phyloP scores from a whole-genome alignment of 1,139 yeast genomes.

The Yamadazyma friedrichii region DNA sequence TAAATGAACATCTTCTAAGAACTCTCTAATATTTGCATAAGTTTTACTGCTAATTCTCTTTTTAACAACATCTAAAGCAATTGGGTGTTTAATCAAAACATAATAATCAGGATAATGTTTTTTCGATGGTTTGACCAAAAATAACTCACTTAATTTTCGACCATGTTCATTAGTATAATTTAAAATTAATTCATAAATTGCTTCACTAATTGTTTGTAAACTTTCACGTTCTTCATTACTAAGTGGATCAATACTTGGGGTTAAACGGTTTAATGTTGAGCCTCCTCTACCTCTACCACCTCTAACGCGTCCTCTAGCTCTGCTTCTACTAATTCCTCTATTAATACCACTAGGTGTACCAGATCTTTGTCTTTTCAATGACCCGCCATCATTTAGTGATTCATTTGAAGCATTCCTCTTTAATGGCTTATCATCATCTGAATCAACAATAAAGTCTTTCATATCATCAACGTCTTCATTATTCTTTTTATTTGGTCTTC shows the following conservation, averaged over 20 bases:
- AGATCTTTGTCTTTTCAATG: slow-evolving; percentile 27
- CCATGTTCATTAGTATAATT: slow-evolving; percentile 44
- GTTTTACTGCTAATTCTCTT: slow-evolving; percentile 55
- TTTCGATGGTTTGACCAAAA: slow-evolving; percentile 67
- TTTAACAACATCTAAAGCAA: slow-evolving; percentile 69
- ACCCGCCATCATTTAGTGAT: slow-evolving; percentile 6
- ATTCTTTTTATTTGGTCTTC: slow-evolving; percentile 12
- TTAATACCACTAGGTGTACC: slow-evolving; percentile 22
- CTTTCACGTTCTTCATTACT: slow-evolving; percentile 40
- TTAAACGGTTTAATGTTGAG: slow-evolving; percentile 28
- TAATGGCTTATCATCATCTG: slow-evolving; percentile 12
- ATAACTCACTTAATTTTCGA: slow-evolving; percentile 55
- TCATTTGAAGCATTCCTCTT: slow-evolving; percentile 13
- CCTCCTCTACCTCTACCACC: slow-evolving; percentile 27
- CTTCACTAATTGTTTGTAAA: slow-evolving; percentile 41
- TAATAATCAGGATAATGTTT: slow-evolving; percentile 85
- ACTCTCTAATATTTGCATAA: slow-evolving; percentile 57
- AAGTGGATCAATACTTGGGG: slow-evolving; percentile 42
- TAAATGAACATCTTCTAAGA: slow-evolving; percentile 68
- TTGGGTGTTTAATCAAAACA: slow-evolving; percentile 73
- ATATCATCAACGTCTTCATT: slow-evolving; percentile 12
- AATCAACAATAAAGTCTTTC: slow-evolving; percentile 16
- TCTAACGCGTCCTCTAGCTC: slow-evolving; percentile 24
- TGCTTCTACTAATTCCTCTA: slow-evolving; percentile 21
- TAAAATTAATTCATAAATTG: slow-evolving; percentile 44